Base-by-base conservation (phyloP, 805 yeast species). In the Ogataea ganodermae region DNA sequence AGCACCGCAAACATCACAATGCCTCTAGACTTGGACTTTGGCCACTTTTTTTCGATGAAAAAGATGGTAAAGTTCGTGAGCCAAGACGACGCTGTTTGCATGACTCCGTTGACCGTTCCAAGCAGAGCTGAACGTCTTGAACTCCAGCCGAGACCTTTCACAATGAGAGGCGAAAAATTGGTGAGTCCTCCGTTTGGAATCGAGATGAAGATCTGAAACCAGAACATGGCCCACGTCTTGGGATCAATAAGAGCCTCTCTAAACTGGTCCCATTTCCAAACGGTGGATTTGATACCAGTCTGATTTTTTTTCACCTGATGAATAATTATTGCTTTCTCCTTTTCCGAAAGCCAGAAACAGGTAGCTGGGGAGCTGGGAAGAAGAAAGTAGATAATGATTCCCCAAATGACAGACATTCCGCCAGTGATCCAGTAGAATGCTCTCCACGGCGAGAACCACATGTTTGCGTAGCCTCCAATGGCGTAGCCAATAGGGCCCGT, bases 121-220 rank as follows among this genome's bases (percentile, higher is more conserved):
- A 67, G 63, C 68, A 48, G 59, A 48, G 53, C 69, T 36, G 53
- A 71, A 58, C 60, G 60, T 9, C 57, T 49, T 2, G 66, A 51
- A 7, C 57, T 41, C 55, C 61, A 58, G 12, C 63, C 68, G 39
- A 62, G 61, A 21, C 65, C 56, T 46, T 63, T 68, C 12, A 65
- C 64, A 21, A 68, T 69, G 12, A 71, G 68, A 22, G 61, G 48
- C 9, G 71, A 67, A 63, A 79, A 79, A 57, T 72, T 76, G 17
- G 80, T 72, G 22, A 78, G 58, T 32, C 83, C 86, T 57, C 86
- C 86, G 55, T 80, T 79, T 42, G 86, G 85, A 53, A 83, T 72
- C 44, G 74, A 62, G 24, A 76, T 58, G 18, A 74, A 73, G 44
- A 74, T 66, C 9, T 68, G 59, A 56, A 78, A 73, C 55, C 70